Conservation (phyloP, 352 stramenopile species). For the Pythium oligandrum region DNA sequence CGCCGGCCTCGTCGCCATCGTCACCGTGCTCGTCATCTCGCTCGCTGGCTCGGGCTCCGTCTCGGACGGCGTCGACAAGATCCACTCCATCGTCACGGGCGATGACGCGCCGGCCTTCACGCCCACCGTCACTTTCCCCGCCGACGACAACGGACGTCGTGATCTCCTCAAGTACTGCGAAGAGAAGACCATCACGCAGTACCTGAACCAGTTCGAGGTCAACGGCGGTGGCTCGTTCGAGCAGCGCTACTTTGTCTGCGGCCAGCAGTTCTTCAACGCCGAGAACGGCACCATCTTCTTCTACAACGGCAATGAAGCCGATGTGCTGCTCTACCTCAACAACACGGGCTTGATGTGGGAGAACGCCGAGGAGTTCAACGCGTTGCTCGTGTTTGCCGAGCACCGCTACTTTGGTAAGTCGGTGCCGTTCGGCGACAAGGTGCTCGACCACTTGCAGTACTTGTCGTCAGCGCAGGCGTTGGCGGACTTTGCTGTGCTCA, state of each 20-base stretch:
- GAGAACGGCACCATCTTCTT: slow-evolving; percentile 55
- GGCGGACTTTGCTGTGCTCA: slow-evolving; percentile 62
- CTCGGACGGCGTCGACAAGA: background rate
- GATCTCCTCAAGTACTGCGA: slow-evolving; percentile 38
- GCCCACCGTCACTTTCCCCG: slow-evolving; percentile 16
- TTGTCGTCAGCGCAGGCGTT: slow-evolving; percentile 81
- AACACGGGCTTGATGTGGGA: slow-evolving; percentile 74
- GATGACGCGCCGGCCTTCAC: slow-evolving; percentile 6
- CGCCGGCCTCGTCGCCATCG: slow-evolving; percentile 8
- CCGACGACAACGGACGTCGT: slow-evolving; percentile 10
- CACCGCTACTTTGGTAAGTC: slow-evolving; percentile 78
- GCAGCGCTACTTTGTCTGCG: slow-evolving; percentile 71
- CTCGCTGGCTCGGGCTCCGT: slow-evolving; percentile 9
- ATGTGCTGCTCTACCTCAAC: slow-evolving; percentile 62
- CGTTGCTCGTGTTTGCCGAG: slow-evolving; percentile 69
- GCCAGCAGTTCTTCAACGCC: slow-evolving; percentile 36
- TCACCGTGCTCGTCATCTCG: slow-evolving; percentile 8
- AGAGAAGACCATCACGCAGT: slow-evolving; percentile 37
- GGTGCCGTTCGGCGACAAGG: slow-evolving; percentile 46
- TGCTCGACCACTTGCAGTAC: slow-evolving; percentile 61
- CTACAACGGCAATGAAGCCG: slow-evolving; percentile 69
- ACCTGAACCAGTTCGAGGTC: slow-evolving; percentile 45
- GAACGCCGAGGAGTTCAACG: slow-evolving; percentile 54
- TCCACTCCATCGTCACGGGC: slow-evolving; percentile 1
- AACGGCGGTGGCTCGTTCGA: slow-evolving; percentile 28